phyloP scores from a whole-genome alignment of 257 asterid genomes.

The Parsonsia alboflavescens region DNA sequence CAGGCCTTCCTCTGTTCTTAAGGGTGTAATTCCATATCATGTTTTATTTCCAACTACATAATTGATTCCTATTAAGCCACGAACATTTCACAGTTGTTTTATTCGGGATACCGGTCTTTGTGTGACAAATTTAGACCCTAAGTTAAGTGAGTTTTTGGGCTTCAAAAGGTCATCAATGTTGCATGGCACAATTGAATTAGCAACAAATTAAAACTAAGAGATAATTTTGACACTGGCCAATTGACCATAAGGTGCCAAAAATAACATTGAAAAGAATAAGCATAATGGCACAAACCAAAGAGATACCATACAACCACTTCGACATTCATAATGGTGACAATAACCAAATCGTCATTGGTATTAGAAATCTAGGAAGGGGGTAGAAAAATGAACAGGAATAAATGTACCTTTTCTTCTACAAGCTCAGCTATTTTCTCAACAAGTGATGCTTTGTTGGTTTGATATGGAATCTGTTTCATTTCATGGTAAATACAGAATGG shows the following conservation, averaged over 20 bases:
- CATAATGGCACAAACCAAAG: neutral
- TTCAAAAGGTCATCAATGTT: too few relatives aligned
- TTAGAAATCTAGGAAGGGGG: neutral
- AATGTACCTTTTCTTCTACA: constrained; percentile 79
- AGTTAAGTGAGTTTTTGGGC: too few relatives aligned
- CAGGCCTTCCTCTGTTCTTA: too few relatives aligned
- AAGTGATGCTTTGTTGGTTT: constrained; percentile 94
- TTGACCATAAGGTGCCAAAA: neutral
- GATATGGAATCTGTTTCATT: constrained; percentile 81
- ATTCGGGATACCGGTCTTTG: too few relatives aligned
- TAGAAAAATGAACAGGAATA: neutral
- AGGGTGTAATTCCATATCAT: too few relatives aligned
- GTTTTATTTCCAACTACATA: too few relatives aligned
- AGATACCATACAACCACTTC: neutral
- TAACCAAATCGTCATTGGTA: neutral
- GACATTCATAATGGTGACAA: neutral
- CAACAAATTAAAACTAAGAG: neutral
- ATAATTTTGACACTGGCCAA: neutral
- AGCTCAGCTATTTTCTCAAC: constrained; percentile 95
- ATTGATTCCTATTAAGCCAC: too few relatives aligned
- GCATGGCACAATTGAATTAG: neutral
- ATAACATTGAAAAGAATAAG: neutral
- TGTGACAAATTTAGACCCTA: too few relatives aligned
- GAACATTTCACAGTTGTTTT: too few relatives aligned
- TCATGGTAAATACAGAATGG: constrained; percentile 14